These are phyloP conservation scores for Penicillium sumatraense DNA, from an alignment of 2,329 filamentous ascomycete species.

Conservation along the genomic window DNA sequence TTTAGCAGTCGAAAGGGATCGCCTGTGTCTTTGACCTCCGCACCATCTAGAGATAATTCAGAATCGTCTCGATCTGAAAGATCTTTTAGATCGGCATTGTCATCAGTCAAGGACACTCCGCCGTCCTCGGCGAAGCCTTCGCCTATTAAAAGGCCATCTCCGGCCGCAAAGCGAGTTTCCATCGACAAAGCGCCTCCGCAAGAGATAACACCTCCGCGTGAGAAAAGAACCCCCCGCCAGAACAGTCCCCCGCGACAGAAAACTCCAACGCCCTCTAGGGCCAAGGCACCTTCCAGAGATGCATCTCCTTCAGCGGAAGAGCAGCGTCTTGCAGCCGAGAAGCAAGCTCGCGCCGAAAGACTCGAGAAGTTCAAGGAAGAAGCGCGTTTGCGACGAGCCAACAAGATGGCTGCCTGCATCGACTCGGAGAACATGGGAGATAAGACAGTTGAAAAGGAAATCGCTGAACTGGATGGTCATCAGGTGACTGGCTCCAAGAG, in stretches of 20 bases:
- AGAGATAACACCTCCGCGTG: constrained; percentile 5
- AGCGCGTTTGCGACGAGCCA: constrained; percentile 18
- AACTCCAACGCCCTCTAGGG: not conserved
- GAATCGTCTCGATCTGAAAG: constrained; percentile 26
- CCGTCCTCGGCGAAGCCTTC: constrained; percentile 14
- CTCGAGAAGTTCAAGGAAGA: constrained; percentile 24
- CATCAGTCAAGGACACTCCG: constrained; percentile 13
- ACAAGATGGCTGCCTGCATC: constrained; percentile 3
- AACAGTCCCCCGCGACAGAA: constrained; percentile 1
- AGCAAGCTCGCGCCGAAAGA: constrained; percentile 14
- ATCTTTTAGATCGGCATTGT: constrained; percentile 21
- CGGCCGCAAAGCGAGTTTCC: constrained; percentile 1
- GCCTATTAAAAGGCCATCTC: constrained; percentile 7
- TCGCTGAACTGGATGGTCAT: constrained; percentile 42
- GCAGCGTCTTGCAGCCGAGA: constrained; percentile 1
- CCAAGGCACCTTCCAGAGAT: not conserved
- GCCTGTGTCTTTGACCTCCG: constrained; percentile 12
- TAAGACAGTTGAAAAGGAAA: constrained; percentile 32
- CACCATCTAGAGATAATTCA: constrained; percentile 26
- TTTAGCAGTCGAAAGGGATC: constrained; percentile 20
- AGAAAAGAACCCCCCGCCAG: not conserved
- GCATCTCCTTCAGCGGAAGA: not conserved
- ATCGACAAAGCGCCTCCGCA: constrained; percentile 6
- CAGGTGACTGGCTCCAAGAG: constrained; percentile 32
- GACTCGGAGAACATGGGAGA: constrained; percentile 6